Evolutionary conservation across 306 rosid species (phyloP).

Genomic region (Cucurbita argyrosperma): DNA sequence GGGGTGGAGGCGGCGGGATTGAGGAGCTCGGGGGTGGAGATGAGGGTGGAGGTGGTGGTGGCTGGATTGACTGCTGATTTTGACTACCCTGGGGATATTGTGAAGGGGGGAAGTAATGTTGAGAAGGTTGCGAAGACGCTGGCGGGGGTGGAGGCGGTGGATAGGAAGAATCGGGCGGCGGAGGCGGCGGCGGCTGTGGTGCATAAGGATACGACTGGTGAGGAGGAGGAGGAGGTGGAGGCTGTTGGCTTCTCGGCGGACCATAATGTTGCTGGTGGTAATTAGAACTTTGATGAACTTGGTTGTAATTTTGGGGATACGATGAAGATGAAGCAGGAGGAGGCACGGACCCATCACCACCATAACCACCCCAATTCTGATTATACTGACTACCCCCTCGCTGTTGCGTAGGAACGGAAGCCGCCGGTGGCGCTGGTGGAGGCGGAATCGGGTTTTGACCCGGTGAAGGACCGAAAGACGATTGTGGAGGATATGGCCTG

Average conservation of each 20-base stretch:
- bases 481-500: slow-evolving; percentile 85
- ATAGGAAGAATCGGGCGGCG: slow-evolving; percentile 56
- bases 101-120: slow-evolving; percentile 44
- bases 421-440: slow-evolving; percentile 13
- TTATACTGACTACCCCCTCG: slow-evolving; percentile 38
- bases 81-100: slow-evolving; percentile 40
- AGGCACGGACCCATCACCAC: slow-evolving; percentile 18
- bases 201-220: slow-evolving; percentile 28
- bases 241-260: slow-evolving; percentile 37
- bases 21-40: slow-evolving; percentile 53
- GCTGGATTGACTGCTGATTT: slow-evolving; percentile 29
- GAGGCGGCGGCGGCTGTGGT: slow-evolving; percentile 37
- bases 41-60: slow-evolving; percentile 53
- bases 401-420: slow-evolving; percentile 21
- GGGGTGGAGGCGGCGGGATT: slow-evolving; percentile 68
- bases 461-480: slow-evolving; percentile 34
- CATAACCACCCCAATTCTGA: slow-evolving; percentile 40
- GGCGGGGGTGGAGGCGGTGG: slow-evolving; percentile 68
- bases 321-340: slow-evolving; percentile 40
- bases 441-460: slow-evolving; percentile 52
- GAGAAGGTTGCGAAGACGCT: slow-evolving; percentile 28
- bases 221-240: slow-evolving; percentile 52
- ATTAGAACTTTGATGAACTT: slow-evolving; percentile 35
- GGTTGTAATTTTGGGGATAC: slow-evolving; percentile 37
- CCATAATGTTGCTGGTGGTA: slow-evolving; percentile 37